Conservation (phyloP, 208 protist species). For the Trypanosoma scelopori region DNA sequence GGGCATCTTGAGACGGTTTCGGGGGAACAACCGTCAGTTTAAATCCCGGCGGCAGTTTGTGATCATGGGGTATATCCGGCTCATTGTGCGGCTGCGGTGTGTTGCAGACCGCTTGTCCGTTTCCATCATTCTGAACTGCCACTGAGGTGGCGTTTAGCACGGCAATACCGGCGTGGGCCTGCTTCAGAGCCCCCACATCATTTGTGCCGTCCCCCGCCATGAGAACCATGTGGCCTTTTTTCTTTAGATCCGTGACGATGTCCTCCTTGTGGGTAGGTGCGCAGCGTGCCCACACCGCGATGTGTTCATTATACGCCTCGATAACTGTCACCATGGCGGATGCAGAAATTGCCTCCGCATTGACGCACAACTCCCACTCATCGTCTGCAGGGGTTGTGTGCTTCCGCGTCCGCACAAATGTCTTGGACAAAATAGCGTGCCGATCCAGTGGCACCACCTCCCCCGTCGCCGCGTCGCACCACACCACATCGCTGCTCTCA, state of each 20-base stretch:
- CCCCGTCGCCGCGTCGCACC: constrained; percentile 60
- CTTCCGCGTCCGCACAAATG: constrained; percentile 55
- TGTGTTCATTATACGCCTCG: constrained; percentile 68
- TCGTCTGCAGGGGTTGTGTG: constrained; percentile 32
- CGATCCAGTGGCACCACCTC: constrained; percentile 29
- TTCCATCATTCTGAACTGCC: constrained; percentile 27
- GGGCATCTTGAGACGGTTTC: constrained; percentile 48
- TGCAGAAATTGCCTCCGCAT: constrained; percentile 60
- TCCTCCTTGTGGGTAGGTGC: constrained; percentile 89
- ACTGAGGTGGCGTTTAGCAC: constrained; percentile 91
- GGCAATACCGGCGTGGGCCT: constrained; percentile 97
- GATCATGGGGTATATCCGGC: constrained; percentile 72
- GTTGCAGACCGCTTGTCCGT: constrained; percentile 25
- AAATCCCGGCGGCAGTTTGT: constrained; percentile 81
- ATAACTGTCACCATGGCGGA: constrained; percentile 48
- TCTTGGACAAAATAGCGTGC: constrained; percentile 45
- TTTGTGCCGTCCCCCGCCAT: constrained; percentile 96
- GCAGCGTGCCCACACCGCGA: constrained; percentile 90
- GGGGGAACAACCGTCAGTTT: constrained; percentile 79
- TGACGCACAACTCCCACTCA: constrained; percentile 88
- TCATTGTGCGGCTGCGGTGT: constrained; percentile 87
- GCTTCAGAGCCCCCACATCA: constrained; percentile 99
- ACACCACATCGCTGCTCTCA: constrained; percentile 41
- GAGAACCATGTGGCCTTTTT: constrained; percentile 84
- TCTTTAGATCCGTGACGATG: constrained; percentile 88